These are phyloP conservation scores for Musa troglodytarum DNA, from an alignment of 176 grass and related monocot genomes.

Conservation along the genomic window DNA sequence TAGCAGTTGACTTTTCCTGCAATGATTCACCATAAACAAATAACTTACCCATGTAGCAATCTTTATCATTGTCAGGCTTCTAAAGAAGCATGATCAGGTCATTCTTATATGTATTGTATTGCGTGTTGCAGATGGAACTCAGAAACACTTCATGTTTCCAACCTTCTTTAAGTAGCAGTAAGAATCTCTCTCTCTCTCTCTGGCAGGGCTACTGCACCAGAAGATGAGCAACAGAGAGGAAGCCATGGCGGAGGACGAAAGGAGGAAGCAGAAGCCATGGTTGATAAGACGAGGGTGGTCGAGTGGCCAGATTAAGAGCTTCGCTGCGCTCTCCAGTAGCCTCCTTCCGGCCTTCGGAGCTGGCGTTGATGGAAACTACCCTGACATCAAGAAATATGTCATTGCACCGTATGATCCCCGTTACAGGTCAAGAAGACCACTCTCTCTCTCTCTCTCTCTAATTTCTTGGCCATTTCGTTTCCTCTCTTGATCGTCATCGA, in stretches of 20 bases:
- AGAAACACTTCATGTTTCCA: too few relatives aligned
- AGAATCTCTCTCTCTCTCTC: too few relatives aligned
- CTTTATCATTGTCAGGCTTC: too few relatives aligned
- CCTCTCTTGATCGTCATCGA: too few relatives aligned
- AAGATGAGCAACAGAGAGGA: neutral
- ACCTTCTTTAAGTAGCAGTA: too few relatives aligned
- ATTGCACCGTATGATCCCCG: slow-evolving; percentile 5
- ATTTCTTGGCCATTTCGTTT: neutral
- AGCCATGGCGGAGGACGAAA: neutral
- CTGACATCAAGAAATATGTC: neutral
- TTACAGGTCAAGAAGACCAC: neutral
- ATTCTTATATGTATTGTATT: too few relatives aligned
- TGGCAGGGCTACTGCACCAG: neutral
- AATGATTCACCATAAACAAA: too few relatives aligned
- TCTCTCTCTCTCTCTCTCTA: neutral
- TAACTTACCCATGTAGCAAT: too few relatives aligned
- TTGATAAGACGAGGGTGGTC: neutral
- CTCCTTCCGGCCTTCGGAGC: slow-evolving; percentile 11
- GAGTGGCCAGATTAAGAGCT: slow-evolving; percentile 8
- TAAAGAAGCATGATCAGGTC: too few relatives aligned
- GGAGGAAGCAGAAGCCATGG: neutral
- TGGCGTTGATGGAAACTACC: neutral
- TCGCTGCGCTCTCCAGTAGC: slow-evolving; percentile 1
- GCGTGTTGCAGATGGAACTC: too few relatives aligned
- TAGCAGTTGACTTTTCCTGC: too few relatives aligned